These are phyloP conservation scores for Xylariaceae sp. DNA, from an alignment of 2,329 filamentous ascomycete species.

Conservation along the genomic window DNA sequence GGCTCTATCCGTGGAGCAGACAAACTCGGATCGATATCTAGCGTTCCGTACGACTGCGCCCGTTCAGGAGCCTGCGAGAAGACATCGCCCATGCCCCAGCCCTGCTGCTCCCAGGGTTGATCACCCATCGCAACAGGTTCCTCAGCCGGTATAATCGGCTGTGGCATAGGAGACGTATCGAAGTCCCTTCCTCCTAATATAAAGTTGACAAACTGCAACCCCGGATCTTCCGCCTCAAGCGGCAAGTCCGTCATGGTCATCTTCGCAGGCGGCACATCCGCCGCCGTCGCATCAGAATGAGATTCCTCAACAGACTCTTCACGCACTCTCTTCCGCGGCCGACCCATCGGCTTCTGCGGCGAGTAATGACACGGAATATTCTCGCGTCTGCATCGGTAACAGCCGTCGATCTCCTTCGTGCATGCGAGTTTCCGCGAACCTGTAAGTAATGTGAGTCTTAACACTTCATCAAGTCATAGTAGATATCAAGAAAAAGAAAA, in stretches of 20 bases:
- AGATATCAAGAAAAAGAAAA: not conserved
- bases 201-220: conserved; percentile 28
- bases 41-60: conserved; percentile 18
- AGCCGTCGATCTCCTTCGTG: conserved; percentile 56
- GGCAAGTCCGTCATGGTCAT: conserved; percentile 27
- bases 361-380: conserved; percentile 57
- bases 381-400: conserved; percentile 54
- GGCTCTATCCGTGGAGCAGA: conserved; percentile 15
- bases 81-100: conserved; percentile 27
- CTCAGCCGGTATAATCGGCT: not conserved
- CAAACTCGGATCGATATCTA: conserved; percentile 30
- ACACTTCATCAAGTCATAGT: not conserved
- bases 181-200: conserved; percentile 16
- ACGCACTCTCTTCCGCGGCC: conserved; percentile 53
- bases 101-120: conserved; percentile 4
- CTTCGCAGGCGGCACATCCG: conserved; percentile 27
- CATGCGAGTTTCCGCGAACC: conserved; percentile 61
- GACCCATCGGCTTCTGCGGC: conserved; percentile 60
- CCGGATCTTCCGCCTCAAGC: conserved; percentile 26
- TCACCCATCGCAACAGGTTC: not conserved
- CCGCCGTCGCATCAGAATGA: conserved; percentile 8
- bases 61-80: conserved; percentile 20
- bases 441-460: conserved; percentile 28
- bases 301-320: conserved; percentile 23
- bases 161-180: not conserved